Base-by-base conservation (phyloP, 345 rosid species). In the Kandelia obovata region DNA sequence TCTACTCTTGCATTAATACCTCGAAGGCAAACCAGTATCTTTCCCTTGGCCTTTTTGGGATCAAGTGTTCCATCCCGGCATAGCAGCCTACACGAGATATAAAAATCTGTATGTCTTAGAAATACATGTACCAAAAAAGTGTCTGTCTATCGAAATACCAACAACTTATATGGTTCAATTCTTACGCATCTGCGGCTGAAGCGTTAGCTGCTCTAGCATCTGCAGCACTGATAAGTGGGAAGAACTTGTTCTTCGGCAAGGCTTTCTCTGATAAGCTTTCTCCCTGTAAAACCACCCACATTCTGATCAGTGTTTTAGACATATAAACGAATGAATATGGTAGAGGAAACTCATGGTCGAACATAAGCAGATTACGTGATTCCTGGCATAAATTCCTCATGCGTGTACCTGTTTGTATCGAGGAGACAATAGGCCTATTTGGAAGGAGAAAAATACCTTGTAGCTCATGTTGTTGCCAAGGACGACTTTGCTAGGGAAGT, bases 401-500 rank as follows among this genome's bases (percentile, higher is more conserved):
- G 17, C 5, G 17, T 43, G 19, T 43, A 13, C 49, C 17, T 8
- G 17, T 25, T 56, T 23, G 4, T 56, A 25, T 27, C 16, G 23
- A 56, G 28, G 25, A 21, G 59, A 25, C 59, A 56, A 25, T 10
- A 32, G 13, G 16, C 21, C 23, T 4, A 28, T 15, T 15, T 17
- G 28, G 19, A 28, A 31, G 10, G 28, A 26, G 43, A 58, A 56
- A 53, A 17, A 17, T 59, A 94, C 99, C 97, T 86, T 85, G 82
- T 74, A 81, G 51, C 67, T 77, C 61, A 77, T 76, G 7, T 84
- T 76, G 53, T 90, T 83, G 68, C 88, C 91, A 1, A 90, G 87
- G 20, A 85, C 56, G 37, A 88, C 86, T 68, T 77, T 72, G 62
- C 86, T 88, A 32, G 96, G 86, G 70, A 95, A 92, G 64, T 87